Percentiles rank a stretch among this genome's conserved stretches.
Conservation (phyloP, 805 yeast genomes). For the Ogataea saltuana region DNA sequence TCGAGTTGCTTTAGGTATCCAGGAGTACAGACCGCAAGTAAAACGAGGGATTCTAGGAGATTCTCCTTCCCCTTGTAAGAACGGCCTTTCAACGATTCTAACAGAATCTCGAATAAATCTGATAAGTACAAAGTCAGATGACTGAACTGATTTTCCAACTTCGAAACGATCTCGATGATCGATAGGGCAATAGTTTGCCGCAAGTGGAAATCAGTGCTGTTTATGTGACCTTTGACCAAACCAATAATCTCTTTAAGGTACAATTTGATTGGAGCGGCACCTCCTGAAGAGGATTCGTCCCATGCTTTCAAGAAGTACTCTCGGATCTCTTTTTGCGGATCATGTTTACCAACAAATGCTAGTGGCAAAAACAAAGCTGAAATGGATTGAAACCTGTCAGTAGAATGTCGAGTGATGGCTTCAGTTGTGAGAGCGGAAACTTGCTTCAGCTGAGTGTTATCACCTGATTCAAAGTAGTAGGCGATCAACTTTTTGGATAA, state of each 20-base stretch:
- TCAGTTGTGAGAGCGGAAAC: constrained; percentile 64
- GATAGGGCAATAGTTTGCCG: constrained; percentile 72
- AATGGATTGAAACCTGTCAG: constrained; percentile 62
- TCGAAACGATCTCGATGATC: constrained; percentile 56
- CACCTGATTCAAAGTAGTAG: constrained; percentile 61
- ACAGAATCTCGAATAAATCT: constrained; percentile 51
- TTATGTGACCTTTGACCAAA: constrained; percentile 50
- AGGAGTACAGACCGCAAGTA: constrained; percentile 50
- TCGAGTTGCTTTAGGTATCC: constrained; percentile 32
- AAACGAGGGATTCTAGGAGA: constrained; percentile 68
- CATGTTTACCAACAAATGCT: constrained; percentile 76
- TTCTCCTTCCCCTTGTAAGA: constrained; percentile 88
- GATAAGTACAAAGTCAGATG: constrained; percentile 22
- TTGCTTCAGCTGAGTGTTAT: constrained; percentile 39
- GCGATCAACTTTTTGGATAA: constrained; percentile 52
- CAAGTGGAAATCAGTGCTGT: constrained; percentile 58
- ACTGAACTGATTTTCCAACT: constrained; percentile 37
- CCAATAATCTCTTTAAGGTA: constrained; percentile 68
- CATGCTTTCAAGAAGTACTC: constrained; percentile 63
- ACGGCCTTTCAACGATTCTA: constrained; percentile 69
- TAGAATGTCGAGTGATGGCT: constrained; percentile 66
- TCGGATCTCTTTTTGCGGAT: constrained; percentile 47
- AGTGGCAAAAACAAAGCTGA: constrained; percentile 72
- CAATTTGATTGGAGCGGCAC: constrained; percentile 64
- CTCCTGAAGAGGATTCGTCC: constrained; percentile 78